These are phyloP conservation scores for Exophiala sp. DNA, from an alignment of 2,329 filamentous ascomycete species.

Conservation along the genomic window DNA sequence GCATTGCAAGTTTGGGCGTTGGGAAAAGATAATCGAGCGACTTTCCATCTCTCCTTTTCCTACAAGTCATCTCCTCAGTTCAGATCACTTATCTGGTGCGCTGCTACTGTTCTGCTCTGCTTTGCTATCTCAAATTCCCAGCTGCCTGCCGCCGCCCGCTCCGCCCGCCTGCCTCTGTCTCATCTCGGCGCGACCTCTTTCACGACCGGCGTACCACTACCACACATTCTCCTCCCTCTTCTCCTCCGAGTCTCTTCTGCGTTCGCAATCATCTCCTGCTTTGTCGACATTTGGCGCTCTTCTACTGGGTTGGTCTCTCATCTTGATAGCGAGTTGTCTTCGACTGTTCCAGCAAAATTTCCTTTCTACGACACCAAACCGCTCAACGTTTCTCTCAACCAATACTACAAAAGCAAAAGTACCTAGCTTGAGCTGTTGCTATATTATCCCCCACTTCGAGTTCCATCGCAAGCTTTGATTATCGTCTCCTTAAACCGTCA, in stretches of 20 bases:
- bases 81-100: slow-evolving; percentile 9
- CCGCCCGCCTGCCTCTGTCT: slow-evolving; percentile 11
- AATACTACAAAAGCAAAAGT: slow-evolving; percentile 12
- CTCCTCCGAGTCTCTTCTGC: slow-evolving; percentile 13
- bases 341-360: slow-evolving; percentile 19
- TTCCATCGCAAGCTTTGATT: slow-evolving; percentile 4
- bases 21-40: slow-evolving; percentile 24
- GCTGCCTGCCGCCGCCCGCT: not conserved
- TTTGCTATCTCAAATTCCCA: slow-evolving; percentile 20
- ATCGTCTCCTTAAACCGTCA: slow-evolving; percentile 12
- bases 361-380: slow-evolving; percentile 14
- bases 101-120: slow-evolving; percentile 14
- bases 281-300: slow-evolving; percentile 15
- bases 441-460: not conserved
- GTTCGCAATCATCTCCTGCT: slow-evolving; percentile 17
- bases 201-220: slow-evolving; percentile 10
- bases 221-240: slow-evolving; percentile 6
- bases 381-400: slow-evolving; percentile 4
- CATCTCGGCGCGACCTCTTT: slow-evolving; percentile 22
- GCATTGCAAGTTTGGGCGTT: slow-evolving; percentile 29
- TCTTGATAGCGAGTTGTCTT: slow-evolving; percentile 25
- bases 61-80: slow-evolving; percentile 15
- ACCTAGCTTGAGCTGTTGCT: slow-evolving; percentile 8
- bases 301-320: slow-evolving; percentile 25
- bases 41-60: slow-evolving; percentile 28